Percentiles rank a stretch among this genome's conserved stretches.
Conservation (phyloP, 2,329 filamentous ascomycete species). For the Escovopsis weberi region DNA sequence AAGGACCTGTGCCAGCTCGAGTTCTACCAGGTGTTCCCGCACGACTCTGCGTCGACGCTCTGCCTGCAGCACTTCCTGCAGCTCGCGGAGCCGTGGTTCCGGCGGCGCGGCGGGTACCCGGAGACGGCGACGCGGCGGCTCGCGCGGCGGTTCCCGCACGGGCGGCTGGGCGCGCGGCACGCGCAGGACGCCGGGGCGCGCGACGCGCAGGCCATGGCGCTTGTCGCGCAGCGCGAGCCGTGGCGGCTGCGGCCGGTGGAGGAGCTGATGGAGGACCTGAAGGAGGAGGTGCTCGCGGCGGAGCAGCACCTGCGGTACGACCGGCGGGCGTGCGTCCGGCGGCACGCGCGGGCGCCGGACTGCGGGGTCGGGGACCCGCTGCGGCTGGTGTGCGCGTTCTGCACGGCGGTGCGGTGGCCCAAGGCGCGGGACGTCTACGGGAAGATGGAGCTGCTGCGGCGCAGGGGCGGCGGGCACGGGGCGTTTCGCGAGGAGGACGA, state of each 20-base stretch:
- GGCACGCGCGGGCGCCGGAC: neutral
- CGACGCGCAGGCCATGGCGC: neutral
- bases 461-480: neutral
- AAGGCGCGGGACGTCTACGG: neutral
- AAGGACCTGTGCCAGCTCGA: conserved; percentile 2
- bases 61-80: conserved; percentile 1
- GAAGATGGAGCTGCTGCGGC: neutral
- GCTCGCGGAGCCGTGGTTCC: conserved; percentile 2
- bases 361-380: neutral
- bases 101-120: neutral
- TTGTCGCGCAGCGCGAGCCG: neutral
- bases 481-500: neutral
- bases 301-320: neutral
- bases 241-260: neutral
- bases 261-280: neutral
- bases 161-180: neutral
- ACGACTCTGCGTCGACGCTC: conserved; percentile 1
- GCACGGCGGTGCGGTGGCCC: neutral
- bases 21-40: conserved; percentile 4
- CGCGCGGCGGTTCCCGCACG: neutral
- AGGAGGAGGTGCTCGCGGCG: neutral
- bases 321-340: neutral
- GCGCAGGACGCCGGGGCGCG: neutral
- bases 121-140: neutral
- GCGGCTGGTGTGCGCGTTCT: neutral